Base-by-base conservation (phyloP, 2,329 filamentous ascomycete genomes). In the Didymella arachidicola region DNA sequence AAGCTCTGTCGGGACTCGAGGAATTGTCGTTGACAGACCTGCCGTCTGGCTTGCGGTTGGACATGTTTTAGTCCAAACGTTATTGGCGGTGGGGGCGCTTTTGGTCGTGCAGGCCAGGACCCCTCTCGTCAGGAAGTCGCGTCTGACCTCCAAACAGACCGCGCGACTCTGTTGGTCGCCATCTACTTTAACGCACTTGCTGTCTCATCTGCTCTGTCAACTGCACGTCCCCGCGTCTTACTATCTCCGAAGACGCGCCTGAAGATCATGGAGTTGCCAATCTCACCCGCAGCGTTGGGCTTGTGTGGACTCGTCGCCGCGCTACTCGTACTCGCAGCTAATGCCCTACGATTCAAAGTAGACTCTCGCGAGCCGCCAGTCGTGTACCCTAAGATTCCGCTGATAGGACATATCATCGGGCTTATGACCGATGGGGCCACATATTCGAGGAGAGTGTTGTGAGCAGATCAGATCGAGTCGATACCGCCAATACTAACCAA, bases 321-420 rank as follows among this genome's bases (percentile, higher is more conserved):
- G 11, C 43, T 57, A 6, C 22, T 48, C 12, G 46, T 52, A 19
- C 25, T 64, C n/a, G 22, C 61, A 7, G 26, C 48, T 12, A 58
- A 59, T 10, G n/a, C 63, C 11, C 44, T 67, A 10, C 50, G 61
- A 8, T 52, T 63, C 12, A 62, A 67, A 44, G 43, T 62, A 7
- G 66, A 74, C 42, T 66, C 76, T 8, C 68, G 72, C 46, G 82
- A 84, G 56, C 82, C 82, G 8, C 79, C 80, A 3, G 56, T 78
- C 0, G 27, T 82, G 25, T 74, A 75, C 25, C 71, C 79, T 0
- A 71, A 43, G 16, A 72, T 84, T 32, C 82, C 82, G 0, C 69
- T 79, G 29, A 61, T 83, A 39, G 82, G 82, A 1, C 82, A 84
- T 60, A 71, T 82, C 19, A 66, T 83, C 27, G 78, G 79, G 8